phyloP scores from a whole-genome alignment of 306 rosid genomes.

The Benincasa hispida region DNA sequence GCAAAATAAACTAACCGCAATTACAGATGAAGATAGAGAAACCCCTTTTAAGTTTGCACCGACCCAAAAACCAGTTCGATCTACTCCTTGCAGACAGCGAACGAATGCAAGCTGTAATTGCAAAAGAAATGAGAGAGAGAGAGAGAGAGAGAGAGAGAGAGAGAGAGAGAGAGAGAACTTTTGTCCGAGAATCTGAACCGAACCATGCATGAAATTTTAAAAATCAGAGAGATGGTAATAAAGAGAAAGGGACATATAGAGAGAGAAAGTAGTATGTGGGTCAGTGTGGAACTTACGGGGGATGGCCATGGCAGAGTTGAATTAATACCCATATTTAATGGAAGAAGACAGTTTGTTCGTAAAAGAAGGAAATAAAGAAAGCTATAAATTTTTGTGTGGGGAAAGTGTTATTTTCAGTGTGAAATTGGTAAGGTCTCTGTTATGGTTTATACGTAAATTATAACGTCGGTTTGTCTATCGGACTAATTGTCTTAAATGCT shows the following conservation, averaged over 20 bases:
- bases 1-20: neutral
- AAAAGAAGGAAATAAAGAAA: no score
- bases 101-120: neutral
- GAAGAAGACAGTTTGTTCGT: neutral
- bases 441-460: no score
- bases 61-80: neutral
- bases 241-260: neutral
- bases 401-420: neutral
- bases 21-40: neutral
- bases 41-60: neutral
- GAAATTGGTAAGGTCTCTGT: no score
- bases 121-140: neutral
- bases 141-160: neutral
- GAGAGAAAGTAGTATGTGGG: neutral
- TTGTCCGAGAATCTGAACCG: slow-evolving; percentile 3
- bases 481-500: no score
- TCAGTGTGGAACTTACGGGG: neutral
- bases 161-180: neutral
- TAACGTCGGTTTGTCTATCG: no score
- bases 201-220: slow-evolving; percentile 3
- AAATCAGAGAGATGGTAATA: neutral
- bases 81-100: neutral
- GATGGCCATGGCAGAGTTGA: neutral
- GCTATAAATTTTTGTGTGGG: neutral
- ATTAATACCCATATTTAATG: neutral